These are phyloP conservation scores for Trichoderma atrobrunneum DNA, from an alignment of 2,329 filamentous ascomycete species.

Conservation along the genomic window DNA sequence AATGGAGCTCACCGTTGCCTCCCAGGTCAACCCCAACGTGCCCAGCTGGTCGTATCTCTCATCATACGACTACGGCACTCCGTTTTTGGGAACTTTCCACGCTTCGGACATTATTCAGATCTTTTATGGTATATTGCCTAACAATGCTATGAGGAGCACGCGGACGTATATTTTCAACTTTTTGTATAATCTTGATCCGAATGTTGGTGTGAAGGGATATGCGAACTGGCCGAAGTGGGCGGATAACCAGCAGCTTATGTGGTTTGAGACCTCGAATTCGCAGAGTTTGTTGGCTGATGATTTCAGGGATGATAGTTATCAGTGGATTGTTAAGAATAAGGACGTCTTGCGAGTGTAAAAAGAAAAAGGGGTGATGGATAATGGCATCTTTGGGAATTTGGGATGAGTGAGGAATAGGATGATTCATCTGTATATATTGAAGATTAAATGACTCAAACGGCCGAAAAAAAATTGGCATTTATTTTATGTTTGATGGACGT, in stretches of 20 bases:
- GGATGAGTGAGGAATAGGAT: no score
- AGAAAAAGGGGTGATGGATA: background rate
- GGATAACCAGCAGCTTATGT: constrained; percentile 47
- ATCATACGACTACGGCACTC: constrained; percentile 68
- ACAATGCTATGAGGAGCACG: constrained; percentile 59
- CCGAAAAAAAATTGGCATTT: background rate
- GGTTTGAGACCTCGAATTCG: constrained; percentile 39
- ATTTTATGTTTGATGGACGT: background rate
- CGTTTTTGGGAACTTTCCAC: constrained; percentile 75
- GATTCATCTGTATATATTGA: background rate
- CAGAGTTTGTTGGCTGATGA: constrained; percentile 37
- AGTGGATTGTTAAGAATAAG: constrained; percentile 29
- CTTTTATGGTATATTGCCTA: constrained; percentile 62
- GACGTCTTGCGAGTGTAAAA: constrained; percentile 27
- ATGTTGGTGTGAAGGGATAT: constrained; percentile 46
- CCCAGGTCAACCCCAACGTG: constrained; percentile 51
- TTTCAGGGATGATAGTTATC: constrained; percentile 34
- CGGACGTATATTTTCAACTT: constrained; percentile 73
- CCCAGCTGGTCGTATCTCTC: constrained; percentile 73
- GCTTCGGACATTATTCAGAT: constrained; percentile 66
- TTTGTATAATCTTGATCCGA: constrained; percentile 68
- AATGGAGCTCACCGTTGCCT: constrained; percentile 53
- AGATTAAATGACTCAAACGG: background rate
- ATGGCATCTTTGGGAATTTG: background rate
- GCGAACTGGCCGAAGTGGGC: constrained; percentile 44